These are phyloP conservation scores for Drechslera avenae DNA, from an alignment of 2,329 filamentous ascomycete genomes.

Conservation along the genomic window DNA sequence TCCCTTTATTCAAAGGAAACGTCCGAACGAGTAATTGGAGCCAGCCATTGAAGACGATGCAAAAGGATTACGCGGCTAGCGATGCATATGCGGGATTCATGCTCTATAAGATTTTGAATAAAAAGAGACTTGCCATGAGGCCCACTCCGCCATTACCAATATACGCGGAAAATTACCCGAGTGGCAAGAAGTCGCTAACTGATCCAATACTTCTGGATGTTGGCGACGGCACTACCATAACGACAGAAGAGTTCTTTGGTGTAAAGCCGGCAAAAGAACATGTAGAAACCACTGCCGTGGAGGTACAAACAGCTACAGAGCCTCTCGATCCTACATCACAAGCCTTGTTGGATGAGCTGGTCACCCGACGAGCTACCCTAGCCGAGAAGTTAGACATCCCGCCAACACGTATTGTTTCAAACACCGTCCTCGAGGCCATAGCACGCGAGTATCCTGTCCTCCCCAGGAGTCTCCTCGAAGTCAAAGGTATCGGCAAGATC, in stretches of 20 bases:
- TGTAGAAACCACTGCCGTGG: too few relatives aligned
- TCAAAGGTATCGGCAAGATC: constrained; percentile 34
- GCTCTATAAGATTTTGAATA: constrained; percentile 73
- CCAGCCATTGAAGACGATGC: constrained; percentile 62
- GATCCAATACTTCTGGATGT: constrained; percentile 29
- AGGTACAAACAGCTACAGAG: background rate
- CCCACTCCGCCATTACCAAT: constrained; percentile 32
- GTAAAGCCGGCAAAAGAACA: constrained; percentile 15
- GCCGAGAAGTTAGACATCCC: constrained; percentile 17
- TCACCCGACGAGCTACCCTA: constrained; percentile 23
- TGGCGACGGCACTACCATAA: constrained; percentile 23
- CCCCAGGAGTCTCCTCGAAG: constrained; percentile 21
- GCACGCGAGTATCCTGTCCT: constrained; percentile 30
- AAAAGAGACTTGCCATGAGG: constrained; percentile 60
- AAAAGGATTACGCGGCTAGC: constrained; percentile 76
- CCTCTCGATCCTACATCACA: constrained; percentile 21
- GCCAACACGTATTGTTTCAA: constrained; percentile 23
- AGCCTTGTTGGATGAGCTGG: constrained; percentile 26
- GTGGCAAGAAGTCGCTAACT: constrained; percentile 13
- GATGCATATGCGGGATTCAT: constrained; percentile 86
- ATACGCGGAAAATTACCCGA: constrained; percentile 36
- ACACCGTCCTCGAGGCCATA: constrained; percentile 31
- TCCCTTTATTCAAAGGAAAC: constrained; percentile 80
- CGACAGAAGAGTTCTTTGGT: constrained; percentile 31
- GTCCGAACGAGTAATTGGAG: constrained; percentile 81